phyloP scores from a whole-genome alignment of 129 eudicot genomes.

The Smallanthus sonchifolius region DNA sequence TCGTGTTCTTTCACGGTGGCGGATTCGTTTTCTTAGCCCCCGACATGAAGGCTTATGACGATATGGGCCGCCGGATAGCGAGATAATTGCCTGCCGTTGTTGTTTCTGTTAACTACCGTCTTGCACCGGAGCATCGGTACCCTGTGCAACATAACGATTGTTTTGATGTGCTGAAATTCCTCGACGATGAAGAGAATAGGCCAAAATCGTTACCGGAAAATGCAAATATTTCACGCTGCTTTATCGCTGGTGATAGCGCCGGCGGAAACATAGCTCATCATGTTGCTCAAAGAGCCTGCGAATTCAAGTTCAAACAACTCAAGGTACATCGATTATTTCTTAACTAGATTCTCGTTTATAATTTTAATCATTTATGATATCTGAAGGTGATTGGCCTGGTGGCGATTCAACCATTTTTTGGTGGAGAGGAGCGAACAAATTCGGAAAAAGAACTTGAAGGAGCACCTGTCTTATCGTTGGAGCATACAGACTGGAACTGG shows the following conservation, averaged over 20 bases:
- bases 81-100: constrained; percentile 9
- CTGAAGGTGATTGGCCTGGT: constrained; percentile 26
- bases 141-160: constrained; percentile 35
- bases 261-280: constrained; percentile 41
- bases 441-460: constrained; percentile 6
- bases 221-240: constrained; percentile 28
- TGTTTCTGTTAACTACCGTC: constrained; percentile 25
- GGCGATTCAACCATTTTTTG: constrained; percentile 34
- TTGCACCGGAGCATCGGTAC: constrained; percentile 34
- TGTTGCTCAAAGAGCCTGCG: constrained; percentile 29
- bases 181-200: constrained; percentile 16
- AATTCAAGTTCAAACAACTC: constrained; percentile 22
- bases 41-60: constrained; percentile 16
- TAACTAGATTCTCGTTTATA: too few species aligned
- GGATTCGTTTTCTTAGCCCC: constrained; percentile 21
- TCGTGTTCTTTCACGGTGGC: constrained; percentile 38
- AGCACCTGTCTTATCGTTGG: constrained; percentile 1
- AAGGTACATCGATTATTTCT: background rate
- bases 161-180: constrained; percentile 33
- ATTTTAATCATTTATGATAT: too few species aligned
- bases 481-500: constrained; percentile 26
- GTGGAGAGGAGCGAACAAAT: constrained; percentile 34
- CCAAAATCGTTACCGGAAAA: constrained; percentile 22
- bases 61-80: constrained; percentile 20
- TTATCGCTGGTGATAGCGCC: constrained; percentile 40